Evolutionary conservation across 305 asterid genomes (phyloP).

Genomic region (Striga hermonthica): DNA sequence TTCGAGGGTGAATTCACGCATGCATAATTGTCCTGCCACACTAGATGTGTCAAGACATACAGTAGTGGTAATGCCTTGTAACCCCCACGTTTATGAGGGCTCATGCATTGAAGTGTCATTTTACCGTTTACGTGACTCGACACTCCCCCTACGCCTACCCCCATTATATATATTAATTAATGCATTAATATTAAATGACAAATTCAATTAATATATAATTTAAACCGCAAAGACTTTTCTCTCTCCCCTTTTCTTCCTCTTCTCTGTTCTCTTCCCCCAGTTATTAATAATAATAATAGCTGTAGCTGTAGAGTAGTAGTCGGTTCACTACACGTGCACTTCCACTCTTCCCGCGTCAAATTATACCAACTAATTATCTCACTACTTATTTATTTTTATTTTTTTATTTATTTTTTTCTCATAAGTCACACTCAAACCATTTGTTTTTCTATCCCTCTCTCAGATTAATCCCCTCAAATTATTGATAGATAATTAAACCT

Average conservation of each 20-base stretch:
- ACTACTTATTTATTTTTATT: too few species aligned
- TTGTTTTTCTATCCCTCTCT: constrained; percentile 33
- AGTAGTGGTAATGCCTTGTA: too few species aligned
- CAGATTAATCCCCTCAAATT: constrained; percentile 21
- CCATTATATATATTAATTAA: constrained; percentile 2
- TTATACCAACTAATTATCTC: constrained; percentile 4
- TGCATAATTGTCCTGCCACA: too few species aligned
- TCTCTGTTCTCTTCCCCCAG: too few species aligned
- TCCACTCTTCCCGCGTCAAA: constrained; percentile 38
- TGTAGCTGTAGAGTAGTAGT: too few species aligned
- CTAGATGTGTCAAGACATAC: too few species aligned
- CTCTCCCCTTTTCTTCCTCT: not conserved
- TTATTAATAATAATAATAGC: too few species aligned
- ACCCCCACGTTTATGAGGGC: constrained; percentile 2
- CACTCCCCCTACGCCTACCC: not conserved
- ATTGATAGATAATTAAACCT: too few species aligned
- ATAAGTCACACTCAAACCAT: constrained; percentile 31
- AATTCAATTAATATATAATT: too few species aligned
- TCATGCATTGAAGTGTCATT: constrained; percentile 28
- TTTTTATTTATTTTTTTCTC: constrained; percentile 14
- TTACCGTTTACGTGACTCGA: constrained; percentile 27
- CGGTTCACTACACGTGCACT: constrained; percentile 37
- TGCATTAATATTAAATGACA: not conserved
- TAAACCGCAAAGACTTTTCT: not conserved
- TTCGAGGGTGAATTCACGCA: too few species aligned